Evolutionary conservation across 805 yeast species (phyloP), one percentile per base, ranked within the genome.

Genomic region (Wickerhamiella vanderwaltii): DNA sequence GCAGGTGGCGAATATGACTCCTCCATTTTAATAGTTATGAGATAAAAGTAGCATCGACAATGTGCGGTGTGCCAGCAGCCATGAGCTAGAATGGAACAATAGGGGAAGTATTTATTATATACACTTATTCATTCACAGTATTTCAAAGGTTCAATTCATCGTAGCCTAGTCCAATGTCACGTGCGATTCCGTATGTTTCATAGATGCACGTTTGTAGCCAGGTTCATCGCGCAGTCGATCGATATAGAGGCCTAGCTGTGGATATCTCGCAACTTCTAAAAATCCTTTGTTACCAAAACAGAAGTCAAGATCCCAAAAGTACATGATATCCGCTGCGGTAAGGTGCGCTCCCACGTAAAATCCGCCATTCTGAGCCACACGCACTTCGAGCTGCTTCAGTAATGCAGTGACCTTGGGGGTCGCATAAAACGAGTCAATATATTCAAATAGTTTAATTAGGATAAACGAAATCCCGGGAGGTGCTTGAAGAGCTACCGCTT

Each of bases 281-380:
- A 23, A 7, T 11, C 9, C 26, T 23, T 23, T 23, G 9, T 23
- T 11, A 7, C 24, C 35, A 13, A 31, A 31, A 29, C 15, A 16
- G 20, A 34, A 34, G 9, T 13, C 18, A 22, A 24, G 18, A 13
- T 34, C 37, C 12, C 23, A 34, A 11, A 13, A 15, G 29, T 23
- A 34, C 37, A 34, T 34, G 13, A 34, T 34, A 13, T 34, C 37
- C 5, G 37, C 37, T 5, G 29, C 29, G 9, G 37, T 34, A n/a
- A 34, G 15, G 15, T 34, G 37, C 13, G 20, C 37, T 6, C 29
- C 37, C 7, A 24, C 37, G 3, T 13, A 20, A n/a, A 5, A 34
- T 15, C 20, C 20, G 6, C 29, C 29, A 12, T 24, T 34, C n/a
- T 11, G 9, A 17, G 22, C 17, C 4, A 34, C 23, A 5, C 23